These are phyloP conservation scores for Allantophomopsis cytisporea DNA, from an alignment of 2,329 filamentous ascomycete genomes.

Conservation along the genomic window DNA sequence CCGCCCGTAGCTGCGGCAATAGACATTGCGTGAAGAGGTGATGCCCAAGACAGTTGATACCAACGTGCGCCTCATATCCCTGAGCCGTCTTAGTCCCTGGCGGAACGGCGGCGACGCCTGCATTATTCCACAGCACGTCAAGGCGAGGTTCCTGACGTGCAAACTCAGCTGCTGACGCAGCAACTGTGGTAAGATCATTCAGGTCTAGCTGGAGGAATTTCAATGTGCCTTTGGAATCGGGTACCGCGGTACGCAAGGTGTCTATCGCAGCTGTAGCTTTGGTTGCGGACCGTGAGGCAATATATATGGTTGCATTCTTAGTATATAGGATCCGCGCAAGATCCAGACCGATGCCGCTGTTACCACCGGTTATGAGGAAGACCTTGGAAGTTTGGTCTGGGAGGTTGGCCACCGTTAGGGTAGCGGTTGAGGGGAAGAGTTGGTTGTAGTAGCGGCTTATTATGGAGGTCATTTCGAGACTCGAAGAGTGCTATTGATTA, in stretches of 20 bases:
- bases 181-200: conserved; percentile 21
- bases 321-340: conserved; percentile 21
- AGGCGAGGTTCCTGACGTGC: conserved; percentile 16
- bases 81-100: conserved; percentile 13
- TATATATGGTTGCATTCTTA: conserved; percentile 25
- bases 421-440: conserved; percentile 20
- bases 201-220: conserved; percentile 22
- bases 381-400: conserved; percentile 22
- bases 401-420: conserved; percentile 26
- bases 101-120: conserved; percentile 20
- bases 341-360: conserved; percentile 22
- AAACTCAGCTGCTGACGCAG: conserved; percentile 19
- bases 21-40: conserved; percentile 21
- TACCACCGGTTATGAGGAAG: conserved; percentile 19
- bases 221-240: conserved; percentile 12
- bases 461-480: background rate
- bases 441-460: conserved; percentile 1
- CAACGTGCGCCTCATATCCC: conserved; percentile 20
- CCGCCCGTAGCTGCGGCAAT: conserved; percentile 14
- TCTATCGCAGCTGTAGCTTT: conserved; percentile 23
- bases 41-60: conserved; percentile 19
- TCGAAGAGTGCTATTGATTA: too few species aligned
- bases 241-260: conserved; percentile 15
- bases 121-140: conserved; percentile 25
- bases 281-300: conserved; percentile 22